Percentiles rank a stretch among this genome's conserved stretches.
These are phyloP conservation scores for Penicillium crustosum DNA, from an alignment of 2,329 filamentous ascomycete genomes.

Conservation along the genomic window DNA sequence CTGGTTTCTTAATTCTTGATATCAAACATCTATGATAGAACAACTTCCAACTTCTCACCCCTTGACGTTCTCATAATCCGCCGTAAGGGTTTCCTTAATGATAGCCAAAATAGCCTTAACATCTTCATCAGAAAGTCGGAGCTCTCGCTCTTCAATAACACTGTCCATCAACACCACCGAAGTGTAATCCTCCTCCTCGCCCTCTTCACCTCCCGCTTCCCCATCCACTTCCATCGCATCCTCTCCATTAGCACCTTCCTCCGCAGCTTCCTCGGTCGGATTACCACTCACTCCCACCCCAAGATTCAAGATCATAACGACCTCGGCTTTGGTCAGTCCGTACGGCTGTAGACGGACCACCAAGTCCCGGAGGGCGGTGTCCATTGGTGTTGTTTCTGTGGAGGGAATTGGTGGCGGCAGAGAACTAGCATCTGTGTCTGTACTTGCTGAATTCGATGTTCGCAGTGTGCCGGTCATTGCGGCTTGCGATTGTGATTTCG, in stretches of 20 bases:
- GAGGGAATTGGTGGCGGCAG: constrained; percentile 13
- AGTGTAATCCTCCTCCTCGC: constrained; percentile 33
- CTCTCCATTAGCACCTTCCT: constrained; percentile 18
- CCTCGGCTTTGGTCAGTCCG: constrained; percentile 48
- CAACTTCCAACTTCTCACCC: background rate
- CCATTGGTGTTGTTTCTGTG: constrained; percentile 34
- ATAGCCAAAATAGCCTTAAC: constrained; percentile 37
- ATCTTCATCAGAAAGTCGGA: constrained; percentile 41
- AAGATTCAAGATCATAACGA: constrained; percentile 48
- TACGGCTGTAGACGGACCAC: constrained; percentile 41
- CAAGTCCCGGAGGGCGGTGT: constrained; percentile 39
- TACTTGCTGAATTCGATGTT: constrained; percentile 10
- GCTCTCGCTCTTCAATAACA: constrained; percentile 46
- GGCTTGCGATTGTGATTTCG: constrained; percentile 22
- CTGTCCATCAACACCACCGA: constrained; percentile 41
- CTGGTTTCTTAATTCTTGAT: background rate
- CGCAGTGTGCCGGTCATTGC: constrained; percentile 24
- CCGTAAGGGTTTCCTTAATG: constrained; percentile 36
- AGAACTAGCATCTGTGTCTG: constrained; percentile 8
- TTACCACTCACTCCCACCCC: constrained; percentile 37
- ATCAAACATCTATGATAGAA: background rate
- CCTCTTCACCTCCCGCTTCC: constrained; percentile 20
- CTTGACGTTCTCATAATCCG: constrained; percentile 16
- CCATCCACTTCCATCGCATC: constrained; percentile 25
- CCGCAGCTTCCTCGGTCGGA: background rate